Percentiles rank a stretch among this genome's conserved stretches.
These are phyloP conservation scores for Taiozyma sp. DNA, from an alignment of 1,139 yeast genomes.

Conservation along the genomic window DNA sequence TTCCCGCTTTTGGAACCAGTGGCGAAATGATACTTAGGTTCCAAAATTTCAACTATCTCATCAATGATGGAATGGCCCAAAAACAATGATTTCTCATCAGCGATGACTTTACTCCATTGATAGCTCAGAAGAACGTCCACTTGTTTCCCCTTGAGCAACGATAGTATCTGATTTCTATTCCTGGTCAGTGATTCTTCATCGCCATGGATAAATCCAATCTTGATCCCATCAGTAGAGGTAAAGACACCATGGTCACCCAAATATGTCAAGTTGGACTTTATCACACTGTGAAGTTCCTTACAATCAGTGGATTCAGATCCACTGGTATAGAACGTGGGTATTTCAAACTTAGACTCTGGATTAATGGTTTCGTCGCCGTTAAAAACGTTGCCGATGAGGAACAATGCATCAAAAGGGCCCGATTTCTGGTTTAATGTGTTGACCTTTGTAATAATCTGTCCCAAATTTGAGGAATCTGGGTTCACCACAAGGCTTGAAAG, in stretches of 20 bases:
- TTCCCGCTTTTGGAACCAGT: conserved; percentile 45
- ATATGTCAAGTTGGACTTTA: conserved; percentile 19
- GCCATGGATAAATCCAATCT: conserved; percentile 42
- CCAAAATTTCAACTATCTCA: conserved; percentile 34
- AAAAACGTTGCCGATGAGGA: conserved; percentile 40
- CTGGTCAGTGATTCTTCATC: conserved; percentile 22
- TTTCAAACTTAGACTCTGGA: conserved; percentile 23
- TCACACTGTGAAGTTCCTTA: background rate
- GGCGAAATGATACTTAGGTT: conserved; percentile 66
- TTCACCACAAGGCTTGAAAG: conserved; percentile 14
- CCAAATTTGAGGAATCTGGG: conserved; percentile 14
- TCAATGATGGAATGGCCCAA: conserved; percentile 38
- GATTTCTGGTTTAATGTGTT: conserved; percentile 48
- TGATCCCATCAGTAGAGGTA: conserved; percentile 40
- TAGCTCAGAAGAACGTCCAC: conserved; percentile 56
- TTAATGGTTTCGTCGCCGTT: background rate
- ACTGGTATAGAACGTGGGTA: conserved; percentile 31
- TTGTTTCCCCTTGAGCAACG: conserved; percentile 14
- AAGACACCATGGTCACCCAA: conserved; percentile 35
- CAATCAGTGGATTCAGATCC: conserved; percentile 4
- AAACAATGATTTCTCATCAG: conserved; percentile 31
- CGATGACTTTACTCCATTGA: conserved; percentile 57
- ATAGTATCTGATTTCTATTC: conserved; percentile 17
- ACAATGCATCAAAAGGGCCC: conserved; percentile 59
- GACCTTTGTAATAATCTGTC: conserved; percentile 32